Evolutionary conservation across 176 grass and related monocot species (phyloP).

Genomic region (Elymus sibiricus): DNA sequence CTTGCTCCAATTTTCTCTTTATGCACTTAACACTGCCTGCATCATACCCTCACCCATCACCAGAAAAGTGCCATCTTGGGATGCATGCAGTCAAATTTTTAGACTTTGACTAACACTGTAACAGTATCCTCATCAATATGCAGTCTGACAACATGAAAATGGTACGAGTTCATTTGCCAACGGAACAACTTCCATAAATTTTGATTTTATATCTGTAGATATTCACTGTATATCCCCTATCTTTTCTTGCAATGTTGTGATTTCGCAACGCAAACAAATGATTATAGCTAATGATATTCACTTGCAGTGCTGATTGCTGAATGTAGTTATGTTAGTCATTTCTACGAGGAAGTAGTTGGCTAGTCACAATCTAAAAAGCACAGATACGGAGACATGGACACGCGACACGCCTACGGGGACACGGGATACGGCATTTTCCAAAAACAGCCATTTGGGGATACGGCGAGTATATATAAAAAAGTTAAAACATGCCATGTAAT

Average conservation of each 20-base stretch:
- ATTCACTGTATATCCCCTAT: not conserved
- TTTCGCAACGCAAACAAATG: not conserved
- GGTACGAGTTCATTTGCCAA: not conserved
- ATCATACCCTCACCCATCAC: not conserved
- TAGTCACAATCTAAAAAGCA: too few species aligned
- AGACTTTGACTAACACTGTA: not conserved
- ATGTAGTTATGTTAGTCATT: not conserved
- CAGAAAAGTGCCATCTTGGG: not conserved
- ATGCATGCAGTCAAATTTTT: not conserved
- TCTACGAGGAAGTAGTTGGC: not conserved
- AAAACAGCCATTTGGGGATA: too few species aligned
- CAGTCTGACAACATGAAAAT: constrained; percentile 9
- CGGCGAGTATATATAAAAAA: too few species aligned
- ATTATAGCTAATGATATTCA: constrained; percentile 6
- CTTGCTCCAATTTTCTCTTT: not conserved
- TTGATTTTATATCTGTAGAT: not conserved
- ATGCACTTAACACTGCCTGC: not conserved
- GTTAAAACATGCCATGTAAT: too few species aligned
- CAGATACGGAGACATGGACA: too few species aligned
- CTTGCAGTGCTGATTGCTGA: not conserved
- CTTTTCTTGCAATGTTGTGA: not conserved
- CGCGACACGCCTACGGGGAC: too few species aligned
- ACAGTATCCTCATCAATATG: not conserved
- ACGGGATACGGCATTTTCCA: too few species aligned
- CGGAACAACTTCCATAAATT: not conserved